Conservation (phyloP, 2,329 filamentous ascomycete species). For the Fusarium veterinarium region DNA sequence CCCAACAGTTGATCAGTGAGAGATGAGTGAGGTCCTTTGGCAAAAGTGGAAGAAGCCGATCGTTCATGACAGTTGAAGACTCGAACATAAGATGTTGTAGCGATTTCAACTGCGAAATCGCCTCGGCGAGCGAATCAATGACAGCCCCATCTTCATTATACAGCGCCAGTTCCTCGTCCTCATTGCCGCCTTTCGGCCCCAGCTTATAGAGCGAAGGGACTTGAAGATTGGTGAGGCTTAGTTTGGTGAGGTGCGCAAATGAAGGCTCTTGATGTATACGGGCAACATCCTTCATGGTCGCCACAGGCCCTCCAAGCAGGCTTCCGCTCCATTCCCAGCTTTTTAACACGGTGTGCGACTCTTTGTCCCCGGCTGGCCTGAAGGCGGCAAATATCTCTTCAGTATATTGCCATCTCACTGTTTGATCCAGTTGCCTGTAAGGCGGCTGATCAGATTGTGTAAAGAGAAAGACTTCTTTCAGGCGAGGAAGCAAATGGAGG, state of each 20-base stretch:
- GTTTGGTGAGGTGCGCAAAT: slow-evolving; percentile 67
- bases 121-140: slow-evolving; percentile 49
- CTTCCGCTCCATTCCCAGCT: slow-evolving; percentile 73
- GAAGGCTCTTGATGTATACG: slow-evolving; percentile 64
- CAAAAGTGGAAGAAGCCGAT: slow-evolving; percentile 73
- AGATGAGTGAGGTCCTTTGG: slow-evolving; percentile 75
- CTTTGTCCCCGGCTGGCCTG: slow-evolving; percentile 54
- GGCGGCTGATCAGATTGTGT: slow-evolving; percentile 76
- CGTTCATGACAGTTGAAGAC: slow-evolving; percentile 78
- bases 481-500: slow-evolving; percentile 71
- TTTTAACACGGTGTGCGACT: slow-evolving; percentile 52
- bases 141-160: slow-evolving; percentile 58
- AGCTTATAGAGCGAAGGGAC: slow-evolving; percentile 59
- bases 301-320: slow-evolving; percentile 58
- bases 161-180: slow-evolving; percentile 46
- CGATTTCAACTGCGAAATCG: slow-evolving; percentile 63
- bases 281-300: slow-evolving; percentile 60
- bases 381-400: slow-evolving; percentile 73
- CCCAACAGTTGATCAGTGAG: slow-evolving; percentile 82
- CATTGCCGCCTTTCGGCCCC: slow-evolving; percentile 48
- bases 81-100: slow-evolving; percentile 78
- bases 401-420: slow-evolving; percentile 77
- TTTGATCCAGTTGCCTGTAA: slow-evolving; percentile 67
- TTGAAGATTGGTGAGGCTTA: slow-evolving; percentile 74
- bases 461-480: slow-evolving; percentile 77